A percentile compares a stretch with the other conserved stretches of the same genome.
Conservation (phyloP, 1,139 yeast genomes). For the Nakaseomyces bracarensis region DNA sequence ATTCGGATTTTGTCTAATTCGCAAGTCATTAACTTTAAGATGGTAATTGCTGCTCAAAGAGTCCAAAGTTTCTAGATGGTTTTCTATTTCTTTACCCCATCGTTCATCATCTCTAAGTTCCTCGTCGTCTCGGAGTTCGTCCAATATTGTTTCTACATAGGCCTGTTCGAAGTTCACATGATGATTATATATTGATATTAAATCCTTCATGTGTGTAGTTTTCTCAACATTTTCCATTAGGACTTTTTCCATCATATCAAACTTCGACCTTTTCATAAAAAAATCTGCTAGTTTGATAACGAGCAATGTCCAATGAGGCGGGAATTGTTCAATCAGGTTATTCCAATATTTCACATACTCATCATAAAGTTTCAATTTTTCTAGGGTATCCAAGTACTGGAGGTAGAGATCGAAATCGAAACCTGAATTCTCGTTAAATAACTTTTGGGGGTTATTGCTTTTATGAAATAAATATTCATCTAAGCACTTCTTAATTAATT, state of each 20-base stretch:
- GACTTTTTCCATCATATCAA: conserved; percentile 40
- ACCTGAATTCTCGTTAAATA: conserved; percentile 32
- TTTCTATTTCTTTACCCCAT: conserved; percentile 31
- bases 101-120: conserved; percentile 8
- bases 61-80: conserved; percentile 47
- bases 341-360: conserved; percentile 35
- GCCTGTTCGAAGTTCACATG: conserved; percentile 57
- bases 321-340: conserved; percentile 41
- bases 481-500: conserved; percentile 21
- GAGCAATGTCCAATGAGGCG: conserved; percentile 53
- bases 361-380: conserved; percentile 19
- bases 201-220: conserved; percentile 52
- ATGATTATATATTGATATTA: conserved; percentile 55
- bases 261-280: conserved; percentile 35
- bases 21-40: conserved; percentile 55
- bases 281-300: conserved; percentile 45
- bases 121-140: conserved; percentile 25
- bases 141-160: conserved; percentile 36
- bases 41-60: conserved; percentile 47
- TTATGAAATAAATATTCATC: conserved; percentile 30
- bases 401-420: conserved; percentile 38
- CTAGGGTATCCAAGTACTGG: conserved; percentile 42
- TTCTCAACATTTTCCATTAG: conserved; percentile 27
- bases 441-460: conserved; percentile 28
- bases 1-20: conserved; percentile 54